Percentiles rank a stretch among this genome's conserved stretches.
phyloP scores from a whole-genome alignment of 768 basidiomycete species.

The Auricularia sp. region DNA sequence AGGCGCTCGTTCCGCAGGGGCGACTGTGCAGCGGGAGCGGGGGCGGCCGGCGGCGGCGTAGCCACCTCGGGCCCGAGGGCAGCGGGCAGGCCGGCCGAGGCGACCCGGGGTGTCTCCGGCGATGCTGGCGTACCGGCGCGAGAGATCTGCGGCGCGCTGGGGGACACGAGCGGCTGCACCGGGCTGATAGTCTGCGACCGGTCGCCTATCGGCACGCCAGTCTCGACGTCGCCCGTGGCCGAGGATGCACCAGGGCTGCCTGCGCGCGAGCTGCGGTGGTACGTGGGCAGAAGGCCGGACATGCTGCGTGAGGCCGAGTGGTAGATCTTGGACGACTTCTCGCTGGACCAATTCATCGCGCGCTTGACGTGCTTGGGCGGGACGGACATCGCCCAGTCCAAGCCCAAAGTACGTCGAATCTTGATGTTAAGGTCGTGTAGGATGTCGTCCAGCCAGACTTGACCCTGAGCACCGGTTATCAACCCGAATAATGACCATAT shows the following conservation, averaged over 20 bases:
- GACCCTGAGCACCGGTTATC: slow-evolving; percentile 24
- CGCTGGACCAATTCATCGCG: neutral
- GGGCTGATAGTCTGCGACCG: neutral
- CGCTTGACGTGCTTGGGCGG: slow-evolving; percentile 4
- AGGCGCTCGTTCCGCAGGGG: slow-evolving; percentile 22
- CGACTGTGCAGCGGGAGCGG: neutral
- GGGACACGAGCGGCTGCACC: neutral
- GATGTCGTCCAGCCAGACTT: slow-evolving; percentile 62
- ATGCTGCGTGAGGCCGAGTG: neutral
- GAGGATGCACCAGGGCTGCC: neutral
- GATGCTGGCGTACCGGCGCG: neutral
- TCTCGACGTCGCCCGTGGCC: neutral
- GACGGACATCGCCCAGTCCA: slow-evolving; percentile 14
- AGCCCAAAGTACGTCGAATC: slow-evolving; percentile 19
- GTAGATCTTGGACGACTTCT: neutral
- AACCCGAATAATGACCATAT: neutral
- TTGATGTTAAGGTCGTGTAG: slow-evolving; percentile 32
- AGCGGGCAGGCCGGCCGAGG: neutral
- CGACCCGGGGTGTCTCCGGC: neutral
- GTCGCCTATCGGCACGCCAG: neutral
- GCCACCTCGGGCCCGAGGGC: neutral
- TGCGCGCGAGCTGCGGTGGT: neutral
- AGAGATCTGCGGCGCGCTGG: neutral
- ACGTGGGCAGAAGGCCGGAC: neutral
- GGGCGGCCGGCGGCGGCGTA: neutral